Percentiles rank a stretch among this genome's conserved stretches.
Conservation (phyloP, 2,329 filamentous ascomycete genomes). For the Simplicillium aogashimaense region DNA sequence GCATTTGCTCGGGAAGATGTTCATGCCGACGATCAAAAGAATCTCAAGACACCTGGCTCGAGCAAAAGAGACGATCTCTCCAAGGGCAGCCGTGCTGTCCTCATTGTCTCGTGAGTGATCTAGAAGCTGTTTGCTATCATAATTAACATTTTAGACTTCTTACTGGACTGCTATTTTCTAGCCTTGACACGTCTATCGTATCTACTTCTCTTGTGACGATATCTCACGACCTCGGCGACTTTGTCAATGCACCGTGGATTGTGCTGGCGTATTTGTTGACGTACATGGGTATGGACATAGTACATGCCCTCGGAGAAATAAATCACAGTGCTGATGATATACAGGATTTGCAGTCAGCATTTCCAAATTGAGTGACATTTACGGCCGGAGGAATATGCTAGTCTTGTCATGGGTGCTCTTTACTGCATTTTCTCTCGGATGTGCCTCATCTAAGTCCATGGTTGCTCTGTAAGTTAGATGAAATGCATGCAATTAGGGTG, state of each 20-base stretch:
- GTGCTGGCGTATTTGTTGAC: constrained; percentile 46
- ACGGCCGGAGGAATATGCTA: constrained; percentile 41
- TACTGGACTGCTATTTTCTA: constrained; percentile 44
- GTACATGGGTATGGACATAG: constrained; percentile 36
- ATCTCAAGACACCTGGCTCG: constrained; percentile 1
- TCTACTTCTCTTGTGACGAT: constrained; percentile 49
- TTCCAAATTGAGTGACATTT: constrained; percentile 50
- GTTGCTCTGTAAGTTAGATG: constrained; percentile 31
- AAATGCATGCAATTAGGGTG: not conserved
- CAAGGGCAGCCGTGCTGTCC: constrained; percentile 6
- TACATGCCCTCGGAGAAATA: not conserved
- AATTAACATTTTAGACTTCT: constrained; percentile 30
- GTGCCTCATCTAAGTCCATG: constrained; percentile 40
- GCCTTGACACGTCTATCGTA: constrained; percentile 47
- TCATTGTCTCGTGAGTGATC: constrained; percentile 7
- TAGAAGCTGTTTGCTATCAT: too few relatives aligned
- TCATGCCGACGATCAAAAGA: not conserved
- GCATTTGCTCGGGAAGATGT: not conserved
- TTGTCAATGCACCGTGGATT: constrained; percentile 43
- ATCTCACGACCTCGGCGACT: constrained; percentile 39
- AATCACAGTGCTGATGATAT: not conserved
- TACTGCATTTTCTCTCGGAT: constrained; percentile 43
- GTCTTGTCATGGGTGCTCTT: constrained; percentile 43
- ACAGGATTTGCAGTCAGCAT: constrained; percentile 46
- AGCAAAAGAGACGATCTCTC: not conserved